Evolutionary conservation across 306 rosid species (phyloP), one percentile per base, ranked within the genome.

Genomic region (Cajanus cajan): DNA sequence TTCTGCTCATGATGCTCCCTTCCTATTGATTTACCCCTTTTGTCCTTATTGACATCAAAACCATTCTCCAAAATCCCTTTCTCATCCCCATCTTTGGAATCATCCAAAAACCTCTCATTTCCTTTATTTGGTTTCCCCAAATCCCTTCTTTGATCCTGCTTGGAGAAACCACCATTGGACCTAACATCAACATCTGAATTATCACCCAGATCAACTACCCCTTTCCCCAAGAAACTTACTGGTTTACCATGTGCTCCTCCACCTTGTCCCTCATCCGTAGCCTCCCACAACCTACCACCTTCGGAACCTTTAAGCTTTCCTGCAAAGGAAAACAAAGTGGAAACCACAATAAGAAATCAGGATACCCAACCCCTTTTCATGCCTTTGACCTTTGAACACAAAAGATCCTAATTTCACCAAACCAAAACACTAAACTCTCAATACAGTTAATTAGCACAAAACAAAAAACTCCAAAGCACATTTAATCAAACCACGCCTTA

Each of bases 251-350:
- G 74, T 86, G 71, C 88, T 50, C 82, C 90, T 57, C 68, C 85
- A 66, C 70, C 80, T 79, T 76, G 80, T 59, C 87, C 93, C 79
- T 93, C 97, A 28, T 90, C 99, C 7, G 90, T 87, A 36, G 84
- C 83, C 82, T 85, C 91, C 41, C 90, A 88, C 73, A 85, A 71
- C 81, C 78, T 63, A 41, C 89, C 94, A 71, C 84, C 92, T 15
- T 82, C 96, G 70, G 68, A 82, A 82, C 86, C 87, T 75, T 86
- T 83, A 64, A 61, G 78, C 80, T 90, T 93, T 15, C 94, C 99
- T 96, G 92, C 83, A 65, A 88, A 77, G 55, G 13, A 22, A 52
- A 84, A 33, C 28, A 34, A 71, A 70, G 21, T 8, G 4, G 36
- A 73, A 75, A 72, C 28, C 43, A 65, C 47, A 76, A 71, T 47